A percentile compares a stretch with the other conserved stretches of the same genome.
These are phyloP conservation scores for Cardamine occulta DNA, from an alignment of 345 rosid genomes.

Conservation along the genomic window DNA sequence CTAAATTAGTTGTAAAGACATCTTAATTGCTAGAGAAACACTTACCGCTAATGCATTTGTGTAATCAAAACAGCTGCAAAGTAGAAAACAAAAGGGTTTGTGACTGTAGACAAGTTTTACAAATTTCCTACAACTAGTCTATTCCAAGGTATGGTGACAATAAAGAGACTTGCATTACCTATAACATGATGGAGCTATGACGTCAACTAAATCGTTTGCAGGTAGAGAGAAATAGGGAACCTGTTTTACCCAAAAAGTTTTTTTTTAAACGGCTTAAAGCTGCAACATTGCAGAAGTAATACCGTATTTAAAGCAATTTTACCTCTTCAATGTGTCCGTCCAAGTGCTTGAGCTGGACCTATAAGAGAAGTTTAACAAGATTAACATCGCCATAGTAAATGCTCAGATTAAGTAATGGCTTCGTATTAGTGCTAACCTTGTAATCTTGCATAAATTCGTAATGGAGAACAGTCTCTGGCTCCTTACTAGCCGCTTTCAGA, in stretches of 20 bases:
- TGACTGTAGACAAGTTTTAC: neutral
- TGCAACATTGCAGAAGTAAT: conserved; percentile 36
- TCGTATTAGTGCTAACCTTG: conserved; percentile 58
- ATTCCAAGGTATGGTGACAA: neutral
- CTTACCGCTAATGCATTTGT: conserved; percentile 97
- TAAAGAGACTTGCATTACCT: conserved; percentile 54
- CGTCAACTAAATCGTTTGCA: conserved; percentile 88
- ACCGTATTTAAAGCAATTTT: conserved; percentile 31
- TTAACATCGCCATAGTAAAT: conserved; percentile 22
- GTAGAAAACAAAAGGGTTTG: conserved; percentile 27
- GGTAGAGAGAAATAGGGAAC: conserved; percentile 99
- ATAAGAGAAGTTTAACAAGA: conserved; percentile 34
- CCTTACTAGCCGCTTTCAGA: conserved; percentile 85
- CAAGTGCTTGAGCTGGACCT: conserved; percentile 96
- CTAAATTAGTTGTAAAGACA: conserved; percentile 2
- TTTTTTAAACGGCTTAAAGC: conserved; percentile 48
- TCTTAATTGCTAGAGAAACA: conserved; percentile 23
- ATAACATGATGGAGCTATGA: conserved; percentile 95
- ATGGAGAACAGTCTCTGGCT: conserved; percentile 93
- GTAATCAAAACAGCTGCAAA: conserved; percentile 92
- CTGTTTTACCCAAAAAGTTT: conserved; percentile 66
- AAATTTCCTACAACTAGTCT: neutral
- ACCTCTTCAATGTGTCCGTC: conserved; percentile 98
- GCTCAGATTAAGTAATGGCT: conserved; percentile 8
- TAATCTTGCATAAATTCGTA: conserved; percentile 99